Evolutionary conservation across 208 protist genomes (phyloP).

Genomic region (Novymonas esmeraldas): DNA sequence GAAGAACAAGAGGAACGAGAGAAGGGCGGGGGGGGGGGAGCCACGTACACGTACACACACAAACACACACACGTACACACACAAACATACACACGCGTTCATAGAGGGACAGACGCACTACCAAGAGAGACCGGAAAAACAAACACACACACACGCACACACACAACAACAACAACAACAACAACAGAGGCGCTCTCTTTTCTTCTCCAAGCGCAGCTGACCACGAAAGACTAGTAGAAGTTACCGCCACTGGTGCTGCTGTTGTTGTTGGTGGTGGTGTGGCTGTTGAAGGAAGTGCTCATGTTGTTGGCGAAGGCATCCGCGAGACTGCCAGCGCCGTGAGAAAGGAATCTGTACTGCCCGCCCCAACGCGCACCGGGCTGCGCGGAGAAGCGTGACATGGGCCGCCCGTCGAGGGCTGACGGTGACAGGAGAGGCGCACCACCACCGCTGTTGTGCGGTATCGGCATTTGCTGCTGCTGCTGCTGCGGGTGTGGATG

Average conservation of each 20-base stretch:
- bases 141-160: neutral
- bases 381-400: conserved; percentile 3
- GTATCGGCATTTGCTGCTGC: neutral
- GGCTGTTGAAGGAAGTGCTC: too few relatives aligned
- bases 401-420: neutral
- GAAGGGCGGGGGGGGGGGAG: neutral
- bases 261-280: neutral
- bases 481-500: conserved; percentile 11
- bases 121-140: neutral
- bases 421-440: neutral
- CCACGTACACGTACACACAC: neutral
- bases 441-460: neutral
- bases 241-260: neutral
- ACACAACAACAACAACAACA: neutral
- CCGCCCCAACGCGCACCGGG: neutral
- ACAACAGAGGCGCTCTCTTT: neutral
- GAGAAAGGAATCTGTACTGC: neutral
- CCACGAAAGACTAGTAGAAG: neutral
- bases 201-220: neutral
- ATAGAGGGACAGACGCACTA: conserved; percentile 6
- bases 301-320: neutral
- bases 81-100: neutral
- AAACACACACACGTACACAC: neutral
- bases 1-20: neutral
- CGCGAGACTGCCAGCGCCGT: neutral